Percentiles rank a stretch among this genome's conserved stretches.
Conservation (phyloP, 2,329 filamentous ascomycete genomes). For the Hymenoscyphus albidus region DNA sequence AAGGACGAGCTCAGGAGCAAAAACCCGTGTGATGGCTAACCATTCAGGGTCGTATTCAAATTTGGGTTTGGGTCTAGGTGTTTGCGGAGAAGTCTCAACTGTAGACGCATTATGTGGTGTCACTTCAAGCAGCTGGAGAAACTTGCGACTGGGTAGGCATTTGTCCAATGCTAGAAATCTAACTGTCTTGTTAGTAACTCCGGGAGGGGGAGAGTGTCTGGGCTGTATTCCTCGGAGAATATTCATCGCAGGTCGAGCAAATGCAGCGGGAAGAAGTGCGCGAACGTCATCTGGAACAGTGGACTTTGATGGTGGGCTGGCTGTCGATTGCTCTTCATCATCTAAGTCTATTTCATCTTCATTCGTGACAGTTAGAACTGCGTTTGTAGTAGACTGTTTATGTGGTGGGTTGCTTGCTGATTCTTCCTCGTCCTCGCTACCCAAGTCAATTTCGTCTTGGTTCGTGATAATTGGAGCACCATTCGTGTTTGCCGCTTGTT, state of each 20-base stretch:
- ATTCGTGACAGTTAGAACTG: constrained; percentile 4
- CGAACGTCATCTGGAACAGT: constrained; percentile 61
- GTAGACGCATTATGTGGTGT: constrained; percentile 39
- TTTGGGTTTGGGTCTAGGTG: constrained; percentile 21
- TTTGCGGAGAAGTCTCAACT: constrained; percentile 19
- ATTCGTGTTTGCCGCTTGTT: constrained; percentile 17
- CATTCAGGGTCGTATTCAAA: constrained; percentile 81
- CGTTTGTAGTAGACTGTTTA: neutral
- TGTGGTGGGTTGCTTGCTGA: constrained; percentile 24
- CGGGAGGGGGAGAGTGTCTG: constrained; percentile 62
- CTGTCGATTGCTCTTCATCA: neutral
- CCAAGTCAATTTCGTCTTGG: constrained; percentile 61
- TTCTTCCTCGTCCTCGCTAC: constrained; percentile 24
- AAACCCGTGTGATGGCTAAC: constrained; percentile 86
- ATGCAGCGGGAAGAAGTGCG: constrained; percentile 72
- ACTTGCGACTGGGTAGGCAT: constrained; percentile 74
- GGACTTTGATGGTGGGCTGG: constrained; percentile 11
- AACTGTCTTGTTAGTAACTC: constrained; percentile 74
- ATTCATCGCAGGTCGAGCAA: constrained; percentile 46
- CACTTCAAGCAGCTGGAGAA: constrained; percentile 73
- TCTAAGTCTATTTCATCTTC: constrained; percentile 16
- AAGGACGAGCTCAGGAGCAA: constrained; percentile 61
- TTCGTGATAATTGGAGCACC: constrained; percentile 5
- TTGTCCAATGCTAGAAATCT: constrained; percentile 91
- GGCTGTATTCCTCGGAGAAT: constrained; percentile 38